Percentiles rank a stretch among this genome's conserved stretches.
Conservation (phyloP, 2,329 filamentous ascomycete species). For the Dactylonectria estremocensis region DNA sequence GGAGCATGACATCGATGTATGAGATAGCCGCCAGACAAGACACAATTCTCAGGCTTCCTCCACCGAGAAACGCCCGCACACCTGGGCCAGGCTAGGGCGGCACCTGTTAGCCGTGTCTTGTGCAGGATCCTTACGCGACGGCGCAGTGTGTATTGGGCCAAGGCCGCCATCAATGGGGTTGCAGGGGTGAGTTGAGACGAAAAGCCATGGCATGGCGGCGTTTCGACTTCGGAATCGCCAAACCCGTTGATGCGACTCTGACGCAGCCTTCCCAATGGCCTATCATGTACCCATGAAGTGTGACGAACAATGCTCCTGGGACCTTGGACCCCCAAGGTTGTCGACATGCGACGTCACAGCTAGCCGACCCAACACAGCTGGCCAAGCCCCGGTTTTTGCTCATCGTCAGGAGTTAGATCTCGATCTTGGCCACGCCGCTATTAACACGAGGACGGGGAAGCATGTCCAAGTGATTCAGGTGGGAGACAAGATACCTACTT, state of each 20-base stretch:
- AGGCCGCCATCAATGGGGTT: background rate
- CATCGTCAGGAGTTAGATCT: conserved; percentile 7
- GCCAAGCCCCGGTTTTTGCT: conserved; percentile 6
- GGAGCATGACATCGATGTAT: conserved; percentile 9
- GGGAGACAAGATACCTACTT: background rate
- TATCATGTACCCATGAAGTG: conserved; percentile 22
- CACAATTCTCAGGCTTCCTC: conserved; percentile 1
- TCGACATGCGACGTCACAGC: conserved; percentile 32
- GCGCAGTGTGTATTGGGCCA: conserved; percentile 14
- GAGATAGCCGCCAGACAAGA: conserved; percentile 23
- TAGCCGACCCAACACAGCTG: conserved; percentile 17
- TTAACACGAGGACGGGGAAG: background rate
- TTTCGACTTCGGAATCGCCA: conserved; percentile 25
- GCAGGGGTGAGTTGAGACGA: conserved; percentile 25
- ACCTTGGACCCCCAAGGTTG: background rate
- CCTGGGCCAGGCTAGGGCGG: background rate
- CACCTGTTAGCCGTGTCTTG: background rate
- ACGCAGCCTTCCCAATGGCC: conserved; percentile 3
- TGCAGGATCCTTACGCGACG: background rate
- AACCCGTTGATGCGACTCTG: conserved; percentile 25
- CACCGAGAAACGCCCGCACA: background rate
- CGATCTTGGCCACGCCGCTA: conserved; percentile 9
- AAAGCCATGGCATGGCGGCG: conserved; percentile 20
- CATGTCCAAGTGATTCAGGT: background rate
- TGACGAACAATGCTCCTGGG: conserved; percentile 19